Base-by-base conservation (phyloP, 2,329 filamentous ascomycete species). In the Neobulgaria alba region DNA sequence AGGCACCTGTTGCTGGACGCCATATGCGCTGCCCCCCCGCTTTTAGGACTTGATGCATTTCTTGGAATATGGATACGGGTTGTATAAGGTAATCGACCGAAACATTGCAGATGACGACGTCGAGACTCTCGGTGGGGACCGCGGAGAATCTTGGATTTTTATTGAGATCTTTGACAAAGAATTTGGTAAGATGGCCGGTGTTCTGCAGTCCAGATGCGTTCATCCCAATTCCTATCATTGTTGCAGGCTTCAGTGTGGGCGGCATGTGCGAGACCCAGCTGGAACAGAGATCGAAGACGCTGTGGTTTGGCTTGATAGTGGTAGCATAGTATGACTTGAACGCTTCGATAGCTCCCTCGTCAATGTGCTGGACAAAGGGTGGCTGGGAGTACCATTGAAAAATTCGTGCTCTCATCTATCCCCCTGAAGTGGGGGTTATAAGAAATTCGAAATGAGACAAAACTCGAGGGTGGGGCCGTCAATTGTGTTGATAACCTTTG, bases 331-430 rank as follows among this genome's bases (percentile, higher is more conserved):
- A 74, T 2, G 53, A 45, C 17, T 61, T 57, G 2, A 75, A 51
- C 0, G 61, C 56, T 3, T 54, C 52, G 37, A 73, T 70, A 0
- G 69, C 68, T 4, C 62, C 58, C 31, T 71, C 67, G 48, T 73
- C 71, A 49, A 74, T 73, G 43, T 74, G 71, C 9, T 70, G 70
- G 1, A 73, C 69, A 46, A 72, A 69, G 12, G 69, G 63, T 1
- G 70, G 66, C 10, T 53, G 43, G n/a, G 46, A 42, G 17, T 57
- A 57, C 51, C 49, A 57, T 26, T 26, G 23, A n/a, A n/a, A n/a
- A n/a, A n/a, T n/a, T n/a, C n/a, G n/a, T n/a, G n/a, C n/a, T n/a
- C n/a, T n/a, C n/a, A n/a, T n/a, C n/a, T n/a, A n/a, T n/a, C n/a
- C n/a, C n/a, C n/a, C n/a, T n/a, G n/a, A n/a, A n/a, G n/a, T n/a